Conservation (phyloP, 345 rosid species). For the Nasturtium officinale region DNA sequence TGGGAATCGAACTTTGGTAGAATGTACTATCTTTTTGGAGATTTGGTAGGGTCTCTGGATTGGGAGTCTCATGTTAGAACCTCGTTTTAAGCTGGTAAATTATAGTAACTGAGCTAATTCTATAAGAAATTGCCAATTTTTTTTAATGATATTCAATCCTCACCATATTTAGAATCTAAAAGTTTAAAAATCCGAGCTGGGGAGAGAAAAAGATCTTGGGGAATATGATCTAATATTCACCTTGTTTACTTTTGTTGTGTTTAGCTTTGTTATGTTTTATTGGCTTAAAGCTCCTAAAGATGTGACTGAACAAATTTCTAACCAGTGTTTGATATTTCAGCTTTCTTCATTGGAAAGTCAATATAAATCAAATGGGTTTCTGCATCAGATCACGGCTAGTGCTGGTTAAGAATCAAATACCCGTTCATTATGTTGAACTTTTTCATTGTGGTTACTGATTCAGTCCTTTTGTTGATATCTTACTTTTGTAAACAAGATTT, state of each 20-base stretch:
- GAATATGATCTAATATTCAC: neutral
- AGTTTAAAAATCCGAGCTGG: neutral
- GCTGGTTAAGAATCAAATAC: conserved; percentile 51
- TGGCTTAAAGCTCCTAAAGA: conserved; percentile 4
- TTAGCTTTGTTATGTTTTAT: neutral
- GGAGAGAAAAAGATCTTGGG: neutral
- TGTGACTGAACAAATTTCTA: conserved; percentile 8
- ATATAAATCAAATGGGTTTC: conserved; percentile 45
- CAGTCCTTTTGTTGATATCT: conserved; percentile 12
- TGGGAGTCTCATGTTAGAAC: conserved; percentile 19
- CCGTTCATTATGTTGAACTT: neutral
- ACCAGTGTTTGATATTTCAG: conserved; percentile 48
- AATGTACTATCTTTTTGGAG: conserved; percentile 6
- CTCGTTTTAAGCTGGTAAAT: conserved; percentile 6
- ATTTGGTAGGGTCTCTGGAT: conserved; percentile 46
- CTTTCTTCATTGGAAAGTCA: conserved; percentile 49
- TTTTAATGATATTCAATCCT: neutral
- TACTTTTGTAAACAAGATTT: conserved; percentile 56
- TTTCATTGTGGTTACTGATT: conserved; percentile 14
- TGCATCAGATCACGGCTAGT: conserved; percentile 54
- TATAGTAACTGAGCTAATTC: neutral
- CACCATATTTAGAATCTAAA: neutral
- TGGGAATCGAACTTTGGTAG: conserved; percentile 13
- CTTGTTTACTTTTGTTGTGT: conserved; percentile 12
- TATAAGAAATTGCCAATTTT: neutral